Evolutionary conservation across 768 basidiomycete species (phyloP).

Genomic region (Leccinum ochraceum): DNA sequence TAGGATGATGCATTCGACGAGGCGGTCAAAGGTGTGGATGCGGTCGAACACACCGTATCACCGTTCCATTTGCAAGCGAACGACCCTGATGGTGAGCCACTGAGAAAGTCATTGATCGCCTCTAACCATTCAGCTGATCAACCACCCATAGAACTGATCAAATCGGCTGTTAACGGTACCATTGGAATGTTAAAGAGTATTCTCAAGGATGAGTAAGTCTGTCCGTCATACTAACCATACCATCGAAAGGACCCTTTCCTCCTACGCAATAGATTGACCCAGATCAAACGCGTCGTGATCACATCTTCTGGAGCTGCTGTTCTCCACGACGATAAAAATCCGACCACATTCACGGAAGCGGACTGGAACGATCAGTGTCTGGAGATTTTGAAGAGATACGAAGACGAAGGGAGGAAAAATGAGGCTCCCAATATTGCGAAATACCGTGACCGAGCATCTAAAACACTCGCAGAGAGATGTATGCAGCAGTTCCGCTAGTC

Average conservation of each 20-base stretch:
- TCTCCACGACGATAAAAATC: slow-evolving; percentile 28
- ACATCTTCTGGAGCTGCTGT: slow-evolving; percentile 64
- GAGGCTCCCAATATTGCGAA: slow-evolving; percentile 39
- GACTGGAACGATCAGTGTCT: slow-evolving; percentile 60
- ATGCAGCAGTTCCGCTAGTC: not conserved
- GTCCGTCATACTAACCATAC: not conserved
- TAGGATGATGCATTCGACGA: slow-evolving; percentile 76
- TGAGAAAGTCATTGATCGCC: not conserved
- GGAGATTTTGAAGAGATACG: slow-evolving; percentile 42
- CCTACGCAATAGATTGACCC: slow-evolving; percentile 23
- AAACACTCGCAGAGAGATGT: slow-evolving; percentile 66
- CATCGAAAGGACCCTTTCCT: not conserved
- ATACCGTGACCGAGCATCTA: slow-evolving; percentile 53
- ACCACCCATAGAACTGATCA: not conserved
- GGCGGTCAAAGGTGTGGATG: slow-evolving; percentile 75
- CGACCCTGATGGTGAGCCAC: not conserved
- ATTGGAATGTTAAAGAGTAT: not conserved
- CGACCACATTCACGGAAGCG: slow-evolving; percentile 42
- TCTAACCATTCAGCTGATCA: not conserved
- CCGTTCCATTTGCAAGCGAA: not conserved
- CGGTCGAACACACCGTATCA: slow-evolving; percentile 14
- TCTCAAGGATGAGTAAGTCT: not conserved
- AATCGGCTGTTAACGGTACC: not conserved
- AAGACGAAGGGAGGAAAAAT: slow-evolving; percentile 45
- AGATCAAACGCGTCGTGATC: slow-evolving; percentile 66